Evolutionary conservation across 805 yeast genomes (phyloP), one percentile per base, ranked within the genome.

Genomic region (Sugiyamaella qingdaonensis): DNA sequence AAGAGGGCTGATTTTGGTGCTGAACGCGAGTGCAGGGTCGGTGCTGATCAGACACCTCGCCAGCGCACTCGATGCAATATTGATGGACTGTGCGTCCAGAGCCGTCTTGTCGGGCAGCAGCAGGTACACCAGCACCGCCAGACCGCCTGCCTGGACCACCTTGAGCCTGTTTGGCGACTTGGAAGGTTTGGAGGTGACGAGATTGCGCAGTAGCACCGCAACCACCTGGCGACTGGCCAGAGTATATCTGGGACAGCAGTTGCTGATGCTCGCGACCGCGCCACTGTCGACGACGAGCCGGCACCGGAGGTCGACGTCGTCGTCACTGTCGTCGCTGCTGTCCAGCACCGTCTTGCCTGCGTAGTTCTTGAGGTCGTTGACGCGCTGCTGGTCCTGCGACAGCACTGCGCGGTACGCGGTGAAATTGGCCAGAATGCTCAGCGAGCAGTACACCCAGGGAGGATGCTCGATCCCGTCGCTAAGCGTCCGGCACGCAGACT

Each of bases 121-220:
- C 14, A 70, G 50, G 46, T 67, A 70, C 19, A 64, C 48, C 4
- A 63, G 56, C 9, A 68, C 59, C 2, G 71, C 61, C 19, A 66
- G 61, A 3, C 69, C 73, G 8, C 76, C 74, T 51, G 71, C 70
- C 31, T 58, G 56, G 3, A 68, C 66, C 29, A 69, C 58, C 2
- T 34, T 49, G 13, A 58, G 53, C 1, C 75, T 58, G 31, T 62
- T 60, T 7, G 57, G 14, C 24, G 7, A 10, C 27, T 18, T 39
- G 29, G 7, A 4, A 10, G 5, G 43, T 44, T 54, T 53, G 24
- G 59, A 59, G 16, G 65, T 60, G 1, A 69, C 66, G 36, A 72
- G 53, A 36, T 65, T 64, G 14, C 66, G 60, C 45, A 71, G 55
- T 27, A 66, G 56, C 14, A 36, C 45, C 2, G 64, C 70, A 32